These are phyloP conservation scores for Jacaranda mimosifolia DNA, from an alignment of 257 asterid genomes.

Conservation along the genomic window DNA sequence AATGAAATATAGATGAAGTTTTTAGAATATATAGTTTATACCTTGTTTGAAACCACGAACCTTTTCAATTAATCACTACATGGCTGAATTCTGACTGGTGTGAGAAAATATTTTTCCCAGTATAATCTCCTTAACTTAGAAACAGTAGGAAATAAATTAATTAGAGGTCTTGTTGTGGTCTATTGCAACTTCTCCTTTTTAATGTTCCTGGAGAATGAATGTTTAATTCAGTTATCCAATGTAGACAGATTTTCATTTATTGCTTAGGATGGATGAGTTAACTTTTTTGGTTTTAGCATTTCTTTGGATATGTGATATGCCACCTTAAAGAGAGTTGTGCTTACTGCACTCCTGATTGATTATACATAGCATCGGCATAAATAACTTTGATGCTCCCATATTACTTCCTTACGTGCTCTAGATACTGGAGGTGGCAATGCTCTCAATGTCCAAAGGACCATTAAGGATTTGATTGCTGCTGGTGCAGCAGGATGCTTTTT, in stretches of 20 bases:
- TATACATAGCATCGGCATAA: too few relatives aligned
- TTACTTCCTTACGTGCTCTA: not conserved
- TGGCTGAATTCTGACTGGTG: not conserved
- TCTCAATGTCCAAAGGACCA: not conserved
- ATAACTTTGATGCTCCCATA: too few relatives aligned
- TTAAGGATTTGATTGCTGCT: conserved; percentile 15
- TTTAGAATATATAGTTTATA: too few relatives aligned
- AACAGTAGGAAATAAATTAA: too few relatives aligned
- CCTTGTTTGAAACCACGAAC: not conserved
- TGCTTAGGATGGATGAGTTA: not conserved
- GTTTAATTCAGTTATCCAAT: not conserved
- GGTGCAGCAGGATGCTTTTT: conserved; percentile 16
- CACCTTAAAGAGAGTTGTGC: not conserved
- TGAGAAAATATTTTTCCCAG: not conserved
- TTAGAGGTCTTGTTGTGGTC: not conserved
- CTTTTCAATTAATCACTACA: too few relatives aligned
- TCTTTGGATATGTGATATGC: not conserved
- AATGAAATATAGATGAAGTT: not conserved
- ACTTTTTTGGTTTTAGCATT: not conserved
- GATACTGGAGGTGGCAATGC: conserved; percentile 13
- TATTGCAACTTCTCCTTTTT: too few relatives aligned
- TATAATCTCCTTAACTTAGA: not conserved
- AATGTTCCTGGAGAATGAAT: not conserved
- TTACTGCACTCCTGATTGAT: too few relatives aligned
- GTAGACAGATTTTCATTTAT: conserved; percentile 8